Conservation (phyloP, 768 basidiomycete species). For the Boletus pseudo-olivaceus region DNA sequence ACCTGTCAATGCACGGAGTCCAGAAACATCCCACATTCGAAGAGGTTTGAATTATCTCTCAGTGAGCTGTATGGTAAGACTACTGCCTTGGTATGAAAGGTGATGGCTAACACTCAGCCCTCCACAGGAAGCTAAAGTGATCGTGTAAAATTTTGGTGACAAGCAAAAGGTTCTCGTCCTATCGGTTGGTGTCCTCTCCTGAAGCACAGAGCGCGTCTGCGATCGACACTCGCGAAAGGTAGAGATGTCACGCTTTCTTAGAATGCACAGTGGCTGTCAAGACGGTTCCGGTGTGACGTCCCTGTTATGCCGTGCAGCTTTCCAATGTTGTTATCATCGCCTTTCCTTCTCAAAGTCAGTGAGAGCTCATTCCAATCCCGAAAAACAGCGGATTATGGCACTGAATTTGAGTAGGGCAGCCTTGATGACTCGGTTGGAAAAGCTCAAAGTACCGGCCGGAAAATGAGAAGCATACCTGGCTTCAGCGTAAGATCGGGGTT, state of each 20-base stretch:
- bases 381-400: background rate
- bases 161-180: background rate
- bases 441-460: background rate
- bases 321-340: background rate
- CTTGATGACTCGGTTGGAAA: background rate
- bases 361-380: background rate
- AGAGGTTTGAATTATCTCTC: too few relatives aligned
- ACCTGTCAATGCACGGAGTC: background rate
- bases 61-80: background rate
- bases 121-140: background rate
- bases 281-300: background rate
- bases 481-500: background rate
- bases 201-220: background rate
- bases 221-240: background rate
- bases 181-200: background rate
- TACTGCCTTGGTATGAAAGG: background rate
- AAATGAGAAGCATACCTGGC: background rate
- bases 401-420: background rate
- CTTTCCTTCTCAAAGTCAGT: background rate
- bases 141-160: background rate
- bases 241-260: background rate
- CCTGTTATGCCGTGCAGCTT: background rate
- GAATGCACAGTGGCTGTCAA: background rate
- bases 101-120: background rate
- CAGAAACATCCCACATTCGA: background rate